Evolutionary conservation across 148 eudicot genomes (phyloP).

Genomic region (Rhododendron simsii): DNA sequence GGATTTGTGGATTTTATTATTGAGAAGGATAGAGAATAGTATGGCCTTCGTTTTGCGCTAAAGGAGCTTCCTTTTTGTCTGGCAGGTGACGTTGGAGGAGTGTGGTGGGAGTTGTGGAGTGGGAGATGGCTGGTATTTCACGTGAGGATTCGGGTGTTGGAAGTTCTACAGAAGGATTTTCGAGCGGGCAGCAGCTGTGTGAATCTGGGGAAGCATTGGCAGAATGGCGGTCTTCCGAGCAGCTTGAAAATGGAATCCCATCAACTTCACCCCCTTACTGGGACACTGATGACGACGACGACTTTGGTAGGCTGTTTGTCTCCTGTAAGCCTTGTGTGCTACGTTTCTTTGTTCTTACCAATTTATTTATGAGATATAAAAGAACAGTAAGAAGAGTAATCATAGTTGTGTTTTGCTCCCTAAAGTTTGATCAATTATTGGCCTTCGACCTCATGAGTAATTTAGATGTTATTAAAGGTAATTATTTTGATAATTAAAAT

Average conservation of each 20-base stretch:
- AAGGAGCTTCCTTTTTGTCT: slow-evolving; percentile 10
- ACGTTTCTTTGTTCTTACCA: not conserved
- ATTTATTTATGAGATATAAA: not conserved
- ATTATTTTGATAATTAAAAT: not conserved
- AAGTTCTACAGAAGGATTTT: slow-evolving; percentile 49
- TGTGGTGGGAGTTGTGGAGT: slow-evolving; percentile 31
- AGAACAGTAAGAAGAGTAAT: not conserved
- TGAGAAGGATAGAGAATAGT: not conserved
- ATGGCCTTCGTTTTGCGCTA: not conserved
- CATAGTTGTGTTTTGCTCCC: not conserved
- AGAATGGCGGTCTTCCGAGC: slow-evolving; percentile 88
- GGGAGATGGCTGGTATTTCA: slow-evolving; percentile 63
- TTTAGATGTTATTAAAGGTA: not conserved
- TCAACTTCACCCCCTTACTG: slow-evolving; percentile 94
- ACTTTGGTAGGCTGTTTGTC: slow-evolving; percentile 36
- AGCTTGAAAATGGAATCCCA: slow-evolving; percentile 75
- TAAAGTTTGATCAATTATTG: not conserved
- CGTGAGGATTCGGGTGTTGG: slow-evolving; percentile 59
- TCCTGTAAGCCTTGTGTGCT: not conserved
- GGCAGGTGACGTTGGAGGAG: slow-evolving; percentile 41
- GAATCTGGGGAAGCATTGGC: slow-evolving; percentile 68
- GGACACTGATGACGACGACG: slow-evolving; percentile 83
- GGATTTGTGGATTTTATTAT: not conserved
- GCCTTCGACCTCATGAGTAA: not conserved
- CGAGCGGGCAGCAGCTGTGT: slow-evolving; percentile 45